phyloP scores from a whole-genome alignment of 1,284 basidiomycete species.

The Porodaedalea pini region DNA sequence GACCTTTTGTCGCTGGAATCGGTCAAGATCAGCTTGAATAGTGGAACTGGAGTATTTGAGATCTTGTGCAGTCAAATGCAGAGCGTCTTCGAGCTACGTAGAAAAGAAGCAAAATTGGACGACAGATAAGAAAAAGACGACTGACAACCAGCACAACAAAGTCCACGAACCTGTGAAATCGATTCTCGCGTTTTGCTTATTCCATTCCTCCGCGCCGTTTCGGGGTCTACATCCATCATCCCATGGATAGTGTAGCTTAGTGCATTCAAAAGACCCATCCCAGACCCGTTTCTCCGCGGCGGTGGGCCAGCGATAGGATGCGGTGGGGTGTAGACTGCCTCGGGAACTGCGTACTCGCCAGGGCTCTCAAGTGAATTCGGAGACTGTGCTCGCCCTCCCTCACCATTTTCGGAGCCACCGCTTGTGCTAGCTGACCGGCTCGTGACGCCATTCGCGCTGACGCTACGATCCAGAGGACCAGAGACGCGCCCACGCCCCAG shows the following conservation, averaged over 20 bases:
- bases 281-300: constrained; percentile 55
- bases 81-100: constrained; percentile 82
- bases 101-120: constrained; percentile 5
- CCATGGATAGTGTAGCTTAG: constrained; percentile 93
- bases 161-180: constrained; percentile 76
- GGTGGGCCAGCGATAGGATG: constrained; percentile 71
- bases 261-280: constrained; percentile 88
- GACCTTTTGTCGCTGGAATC: constrained; percentile 98
- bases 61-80: constrained; percentile 87
- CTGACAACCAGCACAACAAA: background rate
- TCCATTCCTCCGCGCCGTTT: constrained; percentile 87
- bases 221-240: constrained; percentile 98
- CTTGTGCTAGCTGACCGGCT: background rate
- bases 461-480: constrained; percentile 25
- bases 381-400: constrained; percentile 26
- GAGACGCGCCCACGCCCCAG: constrained; percentile 55
- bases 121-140: background rate
- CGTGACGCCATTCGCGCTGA: constrained; percentile 12
- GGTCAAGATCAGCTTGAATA: constrained; percentile 95
- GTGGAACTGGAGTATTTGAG: constrained; percentile 94
- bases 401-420: background rate
- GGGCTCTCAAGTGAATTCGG: constrained; percentile 24
- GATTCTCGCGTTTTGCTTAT: constrained; percentile 94
- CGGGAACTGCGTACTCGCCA: constrained; percentile 23
- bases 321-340: constrained; percentile 56